Conservation (phyloP, 2,329 filamentous ascomycete genomes). For the Dactylella cylindrospora region DNA sequence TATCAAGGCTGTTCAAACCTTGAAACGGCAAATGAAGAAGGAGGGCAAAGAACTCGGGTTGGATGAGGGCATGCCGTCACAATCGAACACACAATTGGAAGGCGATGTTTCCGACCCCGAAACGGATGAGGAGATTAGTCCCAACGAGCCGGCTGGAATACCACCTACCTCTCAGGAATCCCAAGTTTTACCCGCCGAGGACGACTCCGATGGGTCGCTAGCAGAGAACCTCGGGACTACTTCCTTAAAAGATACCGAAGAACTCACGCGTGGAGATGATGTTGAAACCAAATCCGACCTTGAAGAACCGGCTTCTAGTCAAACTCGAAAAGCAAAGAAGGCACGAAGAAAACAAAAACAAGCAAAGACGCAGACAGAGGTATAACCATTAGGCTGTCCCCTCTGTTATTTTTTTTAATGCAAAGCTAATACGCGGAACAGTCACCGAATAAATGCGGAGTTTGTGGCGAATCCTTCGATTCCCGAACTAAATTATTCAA, state of each 20-base stretch:
- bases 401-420: neutral
- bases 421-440: neutral
- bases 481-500: slow-evolving; percentile 72
- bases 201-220: slow-evolving; percentile 20
- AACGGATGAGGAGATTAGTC: slow-evolving; percentile 24
- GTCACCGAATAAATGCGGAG: slow-evolving; percentile 54
- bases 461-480: slow-evolving; percentile 57
- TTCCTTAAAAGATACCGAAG: slow-evolving; percentile 15
- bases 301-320: neutral
- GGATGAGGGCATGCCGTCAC: slow-evolving; percentile 46
- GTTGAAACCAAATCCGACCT: neutral
- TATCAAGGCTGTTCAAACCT: slow-evolving; percentile 75
- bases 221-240: too few species aligned
- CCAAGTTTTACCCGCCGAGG: neutral
- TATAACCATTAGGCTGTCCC: neutral
- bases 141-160: too few species aligned
- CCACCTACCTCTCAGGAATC: neutral
- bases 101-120: slow-evolving; percentile 45
- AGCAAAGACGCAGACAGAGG: slow-evolving; percentile 25
- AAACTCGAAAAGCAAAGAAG: slow-evolving; percentile 19
- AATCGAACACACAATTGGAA: slow-evolving; percentile 27
- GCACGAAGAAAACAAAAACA: slow-evolving; percentile 27
- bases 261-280: slow-evolving; percentile 7
- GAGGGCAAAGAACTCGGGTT: slow-evolving; percentile 68
- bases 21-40: slow-evolving; percentile 78